Conservation (phyloP, 106 monocot genomes). For the Dactylorhiza incarnata region DNA sequence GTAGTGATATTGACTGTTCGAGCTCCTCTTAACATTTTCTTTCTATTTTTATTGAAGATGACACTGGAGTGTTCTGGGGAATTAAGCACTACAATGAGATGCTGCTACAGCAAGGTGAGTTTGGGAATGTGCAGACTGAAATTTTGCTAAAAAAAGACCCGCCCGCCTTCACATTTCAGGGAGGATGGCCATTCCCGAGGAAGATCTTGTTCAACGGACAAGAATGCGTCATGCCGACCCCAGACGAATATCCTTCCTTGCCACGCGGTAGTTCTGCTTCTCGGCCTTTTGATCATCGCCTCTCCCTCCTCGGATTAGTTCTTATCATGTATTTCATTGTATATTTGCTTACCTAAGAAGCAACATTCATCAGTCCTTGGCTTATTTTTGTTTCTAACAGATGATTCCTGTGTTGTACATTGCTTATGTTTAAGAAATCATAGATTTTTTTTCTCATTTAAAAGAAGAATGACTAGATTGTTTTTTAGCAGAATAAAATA, state of each 20-base stretch:
- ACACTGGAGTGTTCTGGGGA: constrained; percentile 86
- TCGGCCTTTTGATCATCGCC: not conserved
- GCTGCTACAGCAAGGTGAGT: constrained; percentile 42
- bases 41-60: constrained; percentile 38
- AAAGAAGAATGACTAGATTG: not conserved
- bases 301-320: not conserved
- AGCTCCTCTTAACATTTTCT: not conserved
- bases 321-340: not conserved
- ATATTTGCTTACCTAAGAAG: constrained; percentile 11
- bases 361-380: not conserved
- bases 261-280: constrained; percentile 25
- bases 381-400: not conserved
- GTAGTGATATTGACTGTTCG: too few species aligned
- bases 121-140: constrained; percentile 81
- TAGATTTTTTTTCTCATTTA: not conserved
- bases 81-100: constrained; percentile 74
- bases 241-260: constrained; percentile 48
- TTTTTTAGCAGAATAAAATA: too few species aligned
- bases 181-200: constrained; percentile 79
- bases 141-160: constrained; percentile 56
- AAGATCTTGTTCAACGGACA: constrained; percentile 66
- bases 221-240: constrained; percentile 71
- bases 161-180: constrained; percentile 45
- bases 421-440: not conserved
- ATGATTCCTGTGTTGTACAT: not conserved